A percentile compares a stretch with the other conserved stretches of the same genome.
Conservation (phyloP, 2,329 filamentous ascomycete species). For the Helminthosporium solani region DNA sequence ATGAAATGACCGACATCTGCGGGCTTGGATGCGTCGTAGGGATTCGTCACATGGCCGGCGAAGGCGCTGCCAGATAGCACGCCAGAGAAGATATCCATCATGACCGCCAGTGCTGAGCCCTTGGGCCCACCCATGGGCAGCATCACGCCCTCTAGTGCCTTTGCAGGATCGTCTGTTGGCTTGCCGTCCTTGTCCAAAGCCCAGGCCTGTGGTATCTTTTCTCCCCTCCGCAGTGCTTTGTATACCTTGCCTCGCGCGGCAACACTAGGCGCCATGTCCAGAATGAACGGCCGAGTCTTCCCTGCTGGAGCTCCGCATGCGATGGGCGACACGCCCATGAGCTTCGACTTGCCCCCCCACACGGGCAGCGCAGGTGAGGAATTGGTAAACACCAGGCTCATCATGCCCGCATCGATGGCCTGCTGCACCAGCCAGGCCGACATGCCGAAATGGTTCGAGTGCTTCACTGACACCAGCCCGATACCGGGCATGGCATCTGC, state of each 20-base stretch:
- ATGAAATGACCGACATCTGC: slow-evolving; percentile 76
- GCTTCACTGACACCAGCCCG: slow-evolving; percentile 73
- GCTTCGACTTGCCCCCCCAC: slow-evolving; percentile 66
- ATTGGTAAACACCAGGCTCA: slow-evolving; percentile 64
- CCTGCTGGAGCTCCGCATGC: slow-evolving; percentile 73
- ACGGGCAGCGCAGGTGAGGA: slow-evolving; percentile 68
- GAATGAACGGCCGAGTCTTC: slow-evolving; percentile 62
- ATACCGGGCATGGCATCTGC: slow-evolving; percentile 63
- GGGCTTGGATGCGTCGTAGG: slow-evolving; percentile 69
- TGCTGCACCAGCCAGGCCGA: slow-evolving; percentile 77
- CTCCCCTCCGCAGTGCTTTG: slow-evolving; percentile 66
- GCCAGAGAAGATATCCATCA: slow-evolving; percentile 89
- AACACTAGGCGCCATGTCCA: slow-evolving; percentile 73
- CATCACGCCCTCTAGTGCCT: slow-evolving; percentile 71
- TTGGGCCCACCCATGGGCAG: slow-evolving; percentile 84
- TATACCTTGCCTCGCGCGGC: slow-evolving; percentile 73
- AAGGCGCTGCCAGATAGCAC: slow-evolving; percentile 76
- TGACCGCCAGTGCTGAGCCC: slow-evolving; percentile 72
- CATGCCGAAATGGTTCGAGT: slow-evolving; percentile 85
- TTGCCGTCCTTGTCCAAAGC: slow-evolving; percentile 70
- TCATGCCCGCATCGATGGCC: slow-evolving; percentile 67
- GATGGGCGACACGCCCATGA: slow-evolving; percentile 73
- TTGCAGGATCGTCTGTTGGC: slow-evolving; percentile 69
- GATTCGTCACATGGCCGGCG: slow-evolving; percentile 72
- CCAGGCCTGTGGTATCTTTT: slow-evolving; percentile 72